These are phyloP conservation scores for Priceomyces melissophilus DNA, from an alignment of 805 yeast species.

Conservation along the genomic window DNA sequence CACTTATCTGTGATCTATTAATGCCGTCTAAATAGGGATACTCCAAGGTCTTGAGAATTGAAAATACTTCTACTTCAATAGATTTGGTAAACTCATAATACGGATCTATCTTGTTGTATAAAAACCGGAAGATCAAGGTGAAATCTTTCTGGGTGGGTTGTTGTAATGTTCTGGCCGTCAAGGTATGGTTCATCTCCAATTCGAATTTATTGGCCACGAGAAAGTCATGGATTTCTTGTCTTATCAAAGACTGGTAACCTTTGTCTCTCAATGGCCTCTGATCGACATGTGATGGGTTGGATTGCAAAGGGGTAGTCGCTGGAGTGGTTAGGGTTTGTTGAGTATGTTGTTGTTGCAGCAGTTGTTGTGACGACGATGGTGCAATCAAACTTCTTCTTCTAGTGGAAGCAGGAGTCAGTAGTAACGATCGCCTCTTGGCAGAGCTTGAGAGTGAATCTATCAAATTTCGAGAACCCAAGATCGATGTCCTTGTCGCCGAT, in stretches of 20 bases:
- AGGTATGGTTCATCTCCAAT: slow-evolving; percentile 65
- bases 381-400: slow-evolving; percentile 19
- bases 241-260: slow-evolving; percentile 60
- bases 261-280: slow-evolving; percentile 78
- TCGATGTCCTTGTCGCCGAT: slow-evolving; percentile 17
- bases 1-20: slow-evolving; percentile 80
- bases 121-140: slow-evolving; percentile 71
- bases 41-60: slow-evolving; percentile 57
- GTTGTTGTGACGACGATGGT: slow-evolving; percentile 12
- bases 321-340: slow-evolving; percentile 4
- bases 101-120: slow-evolving; percentile 76
- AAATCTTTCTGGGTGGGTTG: slow-evolving; percentile 89
- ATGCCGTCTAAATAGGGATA: slow-evolving; percentile 82
- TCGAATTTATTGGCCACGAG: slow-evolving; percentile 65
- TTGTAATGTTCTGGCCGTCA: slow-evolving; percentile 60
- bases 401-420: slow-evolving; percentile 33
- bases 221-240: slow-evolving; percentile 65
- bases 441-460: slow-evolving; percentile 12
- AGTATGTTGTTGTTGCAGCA: slow-evolving; percentile 14
- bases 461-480: slow-evolving; percentile 16
- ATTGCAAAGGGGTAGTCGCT: slow-evolving; percentile 9
- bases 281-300: slow-evolving; percentile 34
- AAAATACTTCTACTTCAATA: slow-evolving; percentile 72
- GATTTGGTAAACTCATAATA: slow-evolving; percentile 65
- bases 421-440: slow-evolving; percentile 26